phyloP scores from a whole-genome alignment of 208 protist genomes.

The Naegleria lovaniensis region DNA sequence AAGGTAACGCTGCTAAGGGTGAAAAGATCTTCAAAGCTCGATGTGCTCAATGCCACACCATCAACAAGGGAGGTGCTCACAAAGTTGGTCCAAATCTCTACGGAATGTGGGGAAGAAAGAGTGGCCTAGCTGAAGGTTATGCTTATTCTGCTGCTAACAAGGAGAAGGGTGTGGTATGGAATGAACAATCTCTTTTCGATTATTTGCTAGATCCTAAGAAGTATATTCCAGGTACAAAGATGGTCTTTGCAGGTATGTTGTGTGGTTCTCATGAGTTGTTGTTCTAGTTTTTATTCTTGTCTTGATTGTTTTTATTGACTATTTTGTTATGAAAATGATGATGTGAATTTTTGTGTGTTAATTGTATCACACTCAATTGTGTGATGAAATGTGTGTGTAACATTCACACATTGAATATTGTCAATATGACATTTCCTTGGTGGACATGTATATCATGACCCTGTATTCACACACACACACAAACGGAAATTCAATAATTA shows the following conservation, averaged over 20 bases:
- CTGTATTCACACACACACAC: too few relatives aligned
- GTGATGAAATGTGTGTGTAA: too few relatives aligned
- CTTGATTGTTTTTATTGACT: too few relatives aligned
- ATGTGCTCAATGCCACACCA: conserved; percentile 85
- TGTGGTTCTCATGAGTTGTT: too few relatives aligned
- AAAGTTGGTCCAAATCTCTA: conserved; percentile 80
- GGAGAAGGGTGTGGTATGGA: conserved; percentile 79
- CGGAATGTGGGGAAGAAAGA: conserved; percentile 51
- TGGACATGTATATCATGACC: too few relatives aligned
- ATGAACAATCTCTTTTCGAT: conserved; percentile 77
- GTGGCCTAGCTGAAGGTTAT: conserved; percentile 80
- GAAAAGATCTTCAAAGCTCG: conserved; percentile 85
- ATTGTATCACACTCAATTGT: too few relatives aligned
- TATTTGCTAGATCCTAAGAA: conserved; percentile 95
- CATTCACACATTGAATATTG: too few relatives aligned
- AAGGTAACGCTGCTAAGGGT: conserved; percentile 64
- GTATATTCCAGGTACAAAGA: conserved; percentile 94
- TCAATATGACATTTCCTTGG: too few relatives aligned
- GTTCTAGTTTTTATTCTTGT: too few relatives aligned
- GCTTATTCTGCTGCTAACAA: conserved; percentile 89
- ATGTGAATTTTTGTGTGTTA: too few relatives aligned
- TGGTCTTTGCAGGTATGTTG: conserved; percentile 77
- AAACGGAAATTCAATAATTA: too few relatives aligned
- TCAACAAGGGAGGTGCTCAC: conserved; percentile 68
- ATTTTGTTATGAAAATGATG: too few relatives aligned